These are phyloP conservation scores for Biscogniauxia sp. DNA, from an alignment of 2,329 filamentous ascomycete genomes.

Conservation along the genomic window DNA sequence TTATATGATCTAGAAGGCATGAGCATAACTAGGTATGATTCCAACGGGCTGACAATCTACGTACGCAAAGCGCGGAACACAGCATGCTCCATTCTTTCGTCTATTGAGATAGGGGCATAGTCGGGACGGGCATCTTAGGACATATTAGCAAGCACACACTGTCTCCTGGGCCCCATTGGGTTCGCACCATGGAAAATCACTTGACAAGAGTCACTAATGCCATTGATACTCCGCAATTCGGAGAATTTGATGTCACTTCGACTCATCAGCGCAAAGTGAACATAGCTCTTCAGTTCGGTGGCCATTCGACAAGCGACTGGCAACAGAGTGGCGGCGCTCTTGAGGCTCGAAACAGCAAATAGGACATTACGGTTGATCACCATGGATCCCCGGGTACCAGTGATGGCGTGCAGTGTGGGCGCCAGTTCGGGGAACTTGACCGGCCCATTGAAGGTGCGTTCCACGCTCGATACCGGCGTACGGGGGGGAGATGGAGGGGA, in stretches of 20 bases:
- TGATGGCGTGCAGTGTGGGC: constrained; percentile 58
- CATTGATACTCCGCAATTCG: constrained; percentile 73
- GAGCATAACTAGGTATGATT: constrained; percentile 14
- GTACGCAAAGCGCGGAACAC: constrained; percentile 63
- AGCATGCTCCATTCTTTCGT: constrained; percentile 65
- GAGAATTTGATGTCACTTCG: constrained; percentile 67
- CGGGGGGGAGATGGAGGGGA: constrained; percentile 4
- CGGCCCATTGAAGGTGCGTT: constrained; percentile 63
- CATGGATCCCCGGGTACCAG: constrained; percentile 50
- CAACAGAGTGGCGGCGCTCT: constrained; percentile 69
- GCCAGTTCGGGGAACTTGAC: constrained; percentile 68
- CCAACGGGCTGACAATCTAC: constrained; percentile 20
- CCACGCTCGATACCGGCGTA: constrained; percentile 4
- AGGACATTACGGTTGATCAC: constrained; percentile 67
- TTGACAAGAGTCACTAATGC: constrained; percentile 68
- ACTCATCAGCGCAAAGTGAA: constrained; percentile 81
- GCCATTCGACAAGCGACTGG: constrained; percentile 89
- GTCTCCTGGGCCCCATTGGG: constrained; percentile 7
- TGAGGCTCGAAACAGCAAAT: constrained; percentile 73
- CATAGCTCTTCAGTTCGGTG: constrained; percentile 62
- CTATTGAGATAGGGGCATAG: constrained; percentile 65
- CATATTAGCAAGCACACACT: constrained; percentile 16
- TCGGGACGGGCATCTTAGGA: constrained; percentile 72
- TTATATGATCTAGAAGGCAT: constrained; percentile 57
- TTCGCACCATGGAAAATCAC: constrained; percentile 56